These are phyloP conservation scores for Candida loeiensis DNA, from an alignment of 805 yeast genomes.

Conservation along the genomic window DNA sequence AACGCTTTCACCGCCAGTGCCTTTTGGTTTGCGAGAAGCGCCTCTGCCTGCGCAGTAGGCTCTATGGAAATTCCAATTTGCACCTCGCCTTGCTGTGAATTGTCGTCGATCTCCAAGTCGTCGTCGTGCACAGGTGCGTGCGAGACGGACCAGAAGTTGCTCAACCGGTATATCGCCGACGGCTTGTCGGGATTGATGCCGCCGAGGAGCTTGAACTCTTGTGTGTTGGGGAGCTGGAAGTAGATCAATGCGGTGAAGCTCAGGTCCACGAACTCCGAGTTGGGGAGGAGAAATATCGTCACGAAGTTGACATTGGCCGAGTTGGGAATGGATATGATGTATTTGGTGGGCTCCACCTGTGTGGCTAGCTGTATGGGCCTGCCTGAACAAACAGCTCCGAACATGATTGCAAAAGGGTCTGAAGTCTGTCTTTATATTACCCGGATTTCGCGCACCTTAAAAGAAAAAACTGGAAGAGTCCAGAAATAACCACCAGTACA, in stretches of 20 bases:
- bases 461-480: slow-evolving; percentile 1
- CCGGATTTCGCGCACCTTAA: slow-evolving; percentile 3
- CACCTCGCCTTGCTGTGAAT: slow-evolving; percentile 26
- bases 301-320: slow-evolving; percentile 72
- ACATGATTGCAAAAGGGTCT: slow-evolving; percentile 47
- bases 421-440: too few relatives aligned
- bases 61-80: slow-evolving; percentile 90
- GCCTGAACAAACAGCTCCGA: slow-evolving; percentile 76
- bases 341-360: slow-evolving; percentile 68
- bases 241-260: slow-evolving; percentile 79
- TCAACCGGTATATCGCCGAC: slow-evolving; percentile 85
- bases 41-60: slow-evolving; percentile 63
- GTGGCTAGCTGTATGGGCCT: slow-evolving; percentile 55
- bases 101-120: slow-evolving; percentile 34
- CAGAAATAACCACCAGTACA: slow-evolving; percentile 2
- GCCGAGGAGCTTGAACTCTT: slow-evolving; percentile 64
- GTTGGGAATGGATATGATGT: slow-evolving; percentile 57
- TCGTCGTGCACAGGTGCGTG: slow-evolving; percentile 25
- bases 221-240: slow-evolving; percentile 70
- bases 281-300: slow-evolving; percentile 82
- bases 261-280: slow-evolving; percentile 59
- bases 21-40: slow-evolving; percentile 47
- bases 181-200: slow-evolving; percentile 66
- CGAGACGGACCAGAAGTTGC: slow-evolving; percentile 29
- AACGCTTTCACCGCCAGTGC: slow-evolving; percentile 19